phyloP scores from a whole-genome alignment of 2,329 filamentous ascomycete species.

The Xylariaceae sp. region DNA sequence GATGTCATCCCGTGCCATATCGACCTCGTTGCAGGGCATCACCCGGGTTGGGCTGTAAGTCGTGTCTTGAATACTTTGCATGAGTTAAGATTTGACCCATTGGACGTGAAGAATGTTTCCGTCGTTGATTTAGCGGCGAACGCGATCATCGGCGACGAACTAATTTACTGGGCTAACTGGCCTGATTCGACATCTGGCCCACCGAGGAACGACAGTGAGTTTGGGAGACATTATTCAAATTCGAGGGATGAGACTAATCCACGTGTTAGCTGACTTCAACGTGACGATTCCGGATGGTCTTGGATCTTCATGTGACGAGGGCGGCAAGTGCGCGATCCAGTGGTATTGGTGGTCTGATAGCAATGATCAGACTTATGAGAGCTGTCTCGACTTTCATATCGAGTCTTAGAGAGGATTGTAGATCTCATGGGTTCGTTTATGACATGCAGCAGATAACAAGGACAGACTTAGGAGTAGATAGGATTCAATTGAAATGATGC shows the following conservation, averaged over 20 bases:
- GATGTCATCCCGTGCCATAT: slow-evolving; percentile 37
- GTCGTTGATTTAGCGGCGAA: slow-evolving; percentile 47
- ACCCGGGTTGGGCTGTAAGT: slow-evolving; percentile 30
- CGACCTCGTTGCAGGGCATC: slow-evolving; percentile 39
- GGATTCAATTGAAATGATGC: too few relatives aligned
- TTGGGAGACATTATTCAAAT: slow-evolving; percentile 20
- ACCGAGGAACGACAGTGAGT: slow-evolving; percentile 35
- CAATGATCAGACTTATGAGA: slow-evolving; percentile 61
- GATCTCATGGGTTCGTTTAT: too few relatives aligned
- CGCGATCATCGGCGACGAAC: slow-evolving; percentile 46
- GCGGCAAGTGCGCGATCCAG: slow-evolving; percentile 50
- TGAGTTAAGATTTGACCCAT: slow-evolving; percentile 15
- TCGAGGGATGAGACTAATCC: neutral
- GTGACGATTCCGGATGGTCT: slow-evolving; percentile 53
- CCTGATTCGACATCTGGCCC: slow-evolving; percentile 22
- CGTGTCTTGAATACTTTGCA: neutral
- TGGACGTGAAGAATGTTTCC: slow-evolving; percentile 41
- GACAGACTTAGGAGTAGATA: too few relatives aligned
- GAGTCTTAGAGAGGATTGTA: neutral
- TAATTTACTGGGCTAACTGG: slow-evolving; percentile 42
- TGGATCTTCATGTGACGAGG: slow-evolving; percentile 43
- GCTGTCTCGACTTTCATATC: slow-evolving; percentile 56
- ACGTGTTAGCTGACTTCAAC: slow-evolving; percentile 38
- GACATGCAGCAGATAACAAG: too few relatives aligned
- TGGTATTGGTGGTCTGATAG: slow-evolving; percentile 60